A percentile compares a stretch with the other conserved stretches of the same genome.
Conservation (phyloP, 495 filamentous ascomycete species). For the Niebla homalea region DNA sequence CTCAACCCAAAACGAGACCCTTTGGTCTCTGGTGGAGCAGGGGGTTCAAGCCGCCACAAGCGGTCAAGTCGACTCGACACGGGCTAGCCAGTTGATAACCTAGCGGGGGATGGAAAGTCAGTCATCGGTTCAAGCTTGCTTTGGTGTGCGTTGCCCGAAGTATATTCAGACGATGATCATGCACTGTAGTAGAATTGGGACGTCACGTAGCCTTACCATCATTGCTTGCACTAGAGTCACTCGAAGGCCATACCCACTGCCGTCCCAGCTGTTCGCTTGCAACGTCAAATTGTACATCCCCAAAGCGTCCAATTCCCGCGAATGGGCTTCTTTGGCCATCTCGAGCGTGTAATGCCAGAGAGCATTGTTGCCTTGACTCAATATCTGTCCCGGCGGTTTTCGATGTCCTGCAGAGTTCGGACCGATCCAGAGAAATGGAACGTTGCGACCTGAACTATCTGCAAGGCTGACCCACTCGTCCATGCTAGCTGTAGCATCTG, state of each 20-base stretch:
- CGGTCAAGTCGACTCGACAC: slow-evolving; percentile 14
- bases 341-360: slow-evolving; percentile 31
- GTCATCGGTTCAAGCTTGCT: not conserved
- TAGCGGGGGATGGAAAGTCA: slow-evolving; percentile 7
- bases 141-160: too few relatives aligned
- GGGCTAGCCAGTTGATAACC: slow-evolving; percentile 34
- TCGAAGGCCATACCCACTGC: slow-evolving; percentile 29
- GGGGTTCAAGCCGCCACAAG: too few relatives aligned
- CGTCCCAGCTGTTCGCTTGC: slow-evolving; percentile 32
- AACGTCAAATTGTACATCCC: slow-evolving; percentile 37
- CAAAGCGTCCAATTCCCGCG: slow-evolving; percentile 29
- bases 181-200: not conserved
- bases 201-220: slow-evolving; percentile 27
- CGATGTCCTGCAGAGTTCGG: slow-evolving; percentile 33
- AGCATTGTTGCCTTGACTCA: slow-evolving; percentile 26
- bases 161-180: not conserved
- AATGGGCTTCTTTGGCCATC: slow-evolving; percentile 24
- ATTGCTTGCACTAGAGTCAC: slow-evolving; percentile 36
- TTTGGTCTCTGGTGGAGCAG: too few relatives aligned
- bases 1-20: too few relatives aligned
- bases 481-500: slow-evolving; percentile 26
- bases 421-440: slow-evolving; percentile 37
- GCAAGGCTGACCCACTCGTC: slow-evolving; percentile 33
- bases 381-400: slow-evolving; percentile 20
- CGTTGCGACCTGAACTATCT: slow-evolving; percentile 22